Conservation (phyloP, 2,329 filamentous ascomycete genomes). For the Spiromastix sp. region DNA sequence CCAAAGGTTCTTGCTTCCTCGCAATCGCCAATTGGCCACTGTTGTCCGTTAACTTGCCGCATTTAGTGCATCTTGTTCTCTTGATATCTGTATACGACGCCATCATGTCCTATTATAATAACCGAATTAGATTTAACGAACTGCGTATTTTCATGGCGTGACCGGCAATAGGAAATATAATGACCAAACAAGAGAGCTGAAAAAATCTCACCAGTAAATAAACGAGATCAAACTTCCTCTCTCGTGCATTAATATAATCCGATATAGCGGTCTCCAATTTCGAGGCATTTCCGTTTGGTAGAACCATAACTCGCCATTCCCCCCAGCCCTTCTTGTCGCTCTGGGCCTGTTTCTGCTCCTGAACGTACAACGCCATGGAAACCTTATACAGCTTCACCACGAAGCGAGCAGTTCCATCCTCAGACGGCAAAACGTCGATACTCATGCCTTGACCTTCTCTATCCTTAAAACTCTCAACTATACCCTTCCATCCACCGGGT, state of each 20-base stretch:
- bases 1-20: conserved; percentile 18
- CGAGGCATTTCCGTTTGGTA: conserved; percentile 16
- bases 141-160: no score
- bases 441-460: conserved; percentile 21
- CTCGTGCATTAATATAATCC: conserved; percentile 24
- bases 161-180: conserved; percentile 5
- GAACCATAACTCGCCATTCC: conserved; percentile 24
- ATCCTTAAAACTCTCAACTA: conserved; percentile 23
- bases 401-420: conserved; percentile 15
- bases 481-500: conserved; percentile 22
- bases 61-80: conserved; percentile 28
- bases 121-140: neutral
- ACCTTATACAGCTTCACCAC: conserved; percentile 21
- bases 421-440: conserved; percentile 15
- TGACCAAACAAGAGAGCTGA: neutral
- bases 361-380: conserved; percentile 25
- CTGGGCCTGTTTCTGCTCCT: conserved; percentile 14
- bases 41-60: conserved; percentile 26
- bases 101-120: conserved; percentile 28
- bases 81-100: conserved; percentile 32
- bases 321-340: conserved; percentile 8
- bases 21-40: conserved; percentile 31
- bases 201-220: conserved; percentile 26
- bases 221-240: conserved; percentile 28
- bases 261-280: conserved; percentile 26